Base-by-base conservation (phyloP, 352 stramenopile genomes). In the Globisporangium lucens region DNA sequence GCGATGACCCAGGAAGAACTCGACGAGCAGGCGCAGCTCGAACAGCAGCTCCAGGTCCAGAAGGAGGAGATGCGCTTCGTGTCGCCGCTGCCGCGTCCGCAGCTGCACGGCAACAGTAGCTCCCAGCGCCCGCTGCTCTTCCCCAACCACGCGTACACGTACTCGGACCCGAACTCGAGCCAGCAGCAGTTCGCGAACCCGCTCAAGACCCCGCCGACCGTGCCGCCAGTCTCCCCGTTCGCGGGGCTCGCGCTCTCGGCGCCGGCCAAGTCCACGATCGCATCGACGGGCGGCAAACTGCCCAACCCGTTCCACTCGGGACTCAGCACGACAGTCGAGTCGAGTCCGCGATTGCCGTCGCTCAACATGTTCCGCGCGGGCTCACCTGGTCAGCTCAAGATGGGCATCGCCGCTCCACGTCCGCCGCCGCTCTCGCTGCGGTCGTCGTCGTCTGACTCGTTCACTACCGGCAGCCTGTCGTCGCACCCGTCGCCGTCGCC, bases 1-100 rank as follows among this genome's bases (percentile, higher is more conserved):
- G 78, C 71, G 24, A 74, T 82, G 57, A 78, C 78, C 10, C 75
- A 77, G n/a, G 80, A 74, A 17, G 80, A 89, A 33, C 53, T 86
- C 7, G 83, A 87, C 55, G 82, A 90, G 33, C 78, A 89, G 61
- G 79, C 77, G 20, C 82, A 89, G 59, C 77, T 93, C 17, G 81
- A 87, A 65, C 81, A 91, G 72, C 85, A 93, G 73, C 76, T 93
- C 10, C 76, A 81, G 62, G 75, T 85, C 56, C 85, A 93, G 68
- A 82, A 84, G 27, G 81, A 93, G 63, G 85, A 93, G 67, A 93
- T 93, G 85, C 85, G 82, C 71, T 90, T 93, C 46, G 75, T 85
- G 24, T 78, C 79, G n/a, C 75, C 77, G 17, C 64, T 79, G 51
- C 77, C 81, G 30, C 78, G 80, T 6, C 77, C 73, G 60, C 76